Percentiles rank a stretch among this genome's conserved stretches.
phyloP scores from a whole-genome alignment of 2,329 filamentous ascomycete species.

The Ceratocystis albifundus region DNA sequence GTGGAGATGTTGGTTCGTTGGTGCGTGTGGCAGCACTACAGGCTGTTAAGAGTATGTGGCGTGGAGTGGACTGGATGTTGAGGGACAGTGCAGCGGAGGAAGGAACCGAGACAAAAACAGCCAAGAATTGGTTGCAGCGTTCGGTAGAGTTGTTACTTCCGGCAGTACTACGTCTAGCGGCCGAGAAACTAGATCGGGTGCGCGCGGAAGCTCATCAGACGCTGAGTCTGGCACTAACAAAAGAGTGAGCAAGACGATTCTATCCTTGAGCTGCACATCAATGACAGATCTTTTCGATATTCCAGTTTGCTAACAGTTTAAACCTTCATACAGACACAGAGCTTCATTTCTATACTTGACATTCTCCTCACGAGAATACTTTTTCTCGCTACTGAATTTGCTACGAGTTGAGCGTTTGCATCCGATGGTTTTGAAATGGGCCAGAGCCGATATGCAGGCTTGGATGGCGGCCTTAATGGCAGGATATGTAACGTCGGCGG shows the following conservation, averaged over 20 bases:
- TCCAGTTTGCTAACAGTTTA: slow-evolving; percentile 25
- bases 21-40: slow-evolving; percentile 70
- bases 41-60: slow-evolving; percentile 56
- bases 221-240: slow-evolving; percentile 36
- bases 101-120: too few relatives aligned
- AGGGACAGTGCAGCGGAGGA: slow-evolving; percentile 21
- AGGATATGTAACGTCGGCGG: slow-evolving; percentile 61
- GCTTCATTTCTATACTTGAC: slow-evolving; percentile 32
- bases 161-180: slow-evolving; percentile 54
- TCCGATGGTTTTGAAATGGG: slow-evolving; percentile 31
- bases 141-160: slow-evolving; percentile 37
- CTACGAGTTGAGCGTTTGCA: slow-evolving; percentile 32
- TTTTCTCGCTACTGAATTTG: slow-evolving; percentile 42
- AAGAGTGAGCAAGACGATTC: slow-evolving; percentile 34
- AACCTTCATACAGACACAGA: slow-evolving; percentile 29
- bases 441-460: slow-evolving; percentile 27
- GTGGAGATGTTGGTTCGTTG: slow-evolving; percentile 81
- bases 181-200: slow-evolving; percentile 85
- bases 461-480: slow-evolving; percentile 48
- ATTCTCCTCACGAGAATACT: slow-evolving; percentile 51
- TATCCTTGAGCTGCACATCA: background rate
- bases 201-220: slow-evolving; percentile 53
- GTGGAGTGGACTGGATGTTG: slow-evolving; percentile 27
- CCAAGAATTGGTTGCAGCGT: slow-evolving; percentile 25
- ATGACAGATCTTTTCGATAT: too few relatives aligned